These are phyloP conservation scores for Filobasidium uniguttulatum DNA, from an alignment of 1,284 basidiomycete species.

Conservation along the genomic window DNA sequence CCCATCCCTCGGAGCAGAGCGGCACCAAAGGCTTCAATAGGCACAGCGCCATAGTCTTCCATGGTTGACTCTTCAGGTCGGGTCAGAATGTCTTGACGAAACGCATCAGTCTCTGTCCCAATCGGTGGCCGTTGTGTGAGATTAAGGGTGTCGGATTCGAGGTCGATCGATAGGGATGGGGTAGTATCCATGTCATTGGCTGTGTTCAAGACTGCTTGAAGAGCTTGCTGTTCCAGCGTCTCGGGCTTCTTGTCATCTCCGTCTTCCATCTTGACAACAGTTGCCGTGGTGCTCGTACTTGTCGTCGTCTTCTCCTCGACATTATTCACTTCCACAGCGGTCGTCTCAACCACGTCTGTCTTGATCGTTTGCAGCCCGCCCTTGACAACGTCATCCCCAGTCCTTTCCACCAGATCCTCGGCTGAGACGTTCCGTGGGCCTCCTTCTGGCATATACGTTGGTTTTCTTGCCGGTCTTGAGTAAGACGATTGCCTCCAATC, in stretches of 20 bases:
- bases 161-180: conserved; percentile 38
- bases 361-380: conserved; percentile 50
- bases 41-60: conserved; percentile 79
- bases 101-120: conserved; percentile 58
- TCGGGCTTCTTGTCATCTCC: conserved; percentile 32
- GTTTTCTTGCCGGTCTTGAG: conserved; percentile 36
- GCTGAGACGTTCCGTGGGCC: conserved; percentile 32
- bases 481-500: conserved; percentile 73
- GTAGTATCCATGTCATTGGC: conserved; percentile 34
- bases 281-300: conserved; percentile 18
- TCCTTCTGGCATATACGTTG: conserved; percentile 51
- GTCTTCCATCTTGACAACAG: conserved; percentile 26
- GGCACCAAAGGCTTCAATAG: conserved; percentile 82
- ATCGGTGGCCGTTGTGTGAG: conserved; percentile 25
- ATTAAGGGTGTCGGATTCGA: conserved; percentile 44
- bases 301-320: neutral
- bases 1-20: conserved; percentile 94
- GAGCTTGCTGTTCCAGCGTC: conserved; percentile 50
- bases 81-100: conserved; percentile 60
- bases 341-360: conserved; percentile 22
- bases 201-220: conserved; percentile 53
- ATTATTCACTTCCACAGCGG: conserved; percentile 13
- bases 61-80: conserved; percentile 62
- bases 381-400: conserved; percentile 59
- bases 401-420: conserved; percentile 35